Base-by-base conservation (phyloP, 2,329 filamentous ascomycete genomes). In the Microcyclospora tardicrescens region DNA sequence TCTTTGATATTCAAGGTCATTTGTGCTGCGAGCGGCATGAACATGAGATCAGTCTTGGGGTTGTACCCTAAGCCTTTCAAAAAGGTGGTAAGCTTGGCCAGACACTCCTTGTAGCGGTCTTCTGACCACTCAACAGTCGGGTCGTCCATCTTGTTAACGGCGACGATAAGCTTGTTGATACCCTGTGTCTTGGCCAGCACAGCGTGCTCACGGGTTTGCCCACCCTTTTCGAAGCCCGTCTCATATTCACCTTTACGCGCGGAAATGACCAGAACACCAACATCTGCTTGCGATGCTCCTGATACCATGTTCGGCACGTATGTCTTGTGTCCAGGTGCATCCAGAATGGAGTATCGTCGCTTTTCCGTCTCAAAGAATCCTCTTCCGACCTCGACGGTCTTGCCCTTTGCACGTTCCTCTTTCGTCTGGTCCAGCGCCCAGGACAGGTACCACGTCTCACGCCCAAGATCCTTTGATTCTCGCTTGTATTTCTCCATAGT, bases 131-230 rank as follows among this genome's bases (percentile, higher is more conserved):
- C 77, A 37, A 98, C 93, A 2, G 91, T 98, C 10, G 81, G 71
- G 59, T 98, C 91, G 59, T 98, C 91, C 93, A 98, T 98, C 73
- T 98, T 98, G 76, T 98, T 98, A 60, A 95, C 87, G 38, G 75
- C 91, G 24, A 98, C 80, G 34, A 96, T 72, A 40, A 98, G 73
- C 67, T 95, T 95, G 72, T 93, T 93, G 43, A 98, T 91, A 64
- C 91, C 91, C 60, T 94, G 89, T 1, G 93, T 98, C 68, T 96
- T 94, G 51, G 93, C 93, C 58, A 98, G 73, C 71, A 98, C 85
- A 40, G 93, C 91, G 64, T 96, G 89, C 73, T 98, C 91, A 59
- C 91, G 77, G 38, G 91, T 98, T 64, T 98, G 91, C 29, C 91
- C 89, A 46, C 91, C 91, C 69, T 81, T 83, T 55, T 98, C 91